phyloP scores from a whole-genome alignment of 441 rosid species.

The Erodium texanum region DNA sequence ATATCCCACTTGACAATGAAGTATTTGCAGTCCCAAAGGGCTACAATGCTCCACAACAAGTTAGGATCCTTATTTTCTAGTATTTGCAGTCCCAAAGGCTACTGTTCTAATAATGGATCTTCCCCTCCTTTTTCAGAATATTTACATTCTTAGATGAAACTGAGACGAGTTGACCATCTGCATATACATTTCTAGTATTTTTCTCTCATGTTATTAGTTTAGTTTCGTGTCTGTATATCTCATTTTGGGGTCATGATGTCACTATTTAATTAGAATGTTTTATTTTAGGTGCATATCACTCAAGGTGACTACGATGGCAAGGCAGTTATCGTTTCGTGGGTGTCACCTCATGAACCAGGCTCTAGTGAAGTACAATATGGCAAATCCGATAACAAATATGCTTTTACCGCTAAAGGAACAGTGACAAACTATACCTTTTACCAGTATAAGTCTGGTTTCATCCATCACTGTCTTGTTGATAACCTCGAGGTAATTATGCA shows the following conservation, averaged over 20 bases:
- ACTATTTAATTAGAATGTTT: constrained; percentile 4
- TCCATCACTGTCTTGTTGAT: constrained; percentile 68
- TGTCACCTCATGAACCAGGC: constrained; percentile 68
- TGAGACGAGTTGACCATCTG: too few species aligned
- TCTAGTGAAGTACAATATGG: constrained; percentile 56
- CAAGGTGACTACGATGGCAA: constrained; percentile 93
- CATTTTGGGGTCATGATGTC: neutral
- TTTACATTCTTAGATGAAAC: too few species aligned
- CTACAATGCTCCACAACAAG: constrained; percentile 65
- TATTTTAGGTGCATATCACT: constrained; percentile 67
- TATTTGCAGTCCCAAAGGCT: too few species aligned
- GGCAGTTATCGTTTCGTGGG: constrained; percentile 86
- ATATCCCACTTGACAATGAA: constrained; percentile 49
- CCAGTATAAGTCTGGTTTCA: constrained; percentile 77
- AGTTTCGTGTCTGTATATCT: neutral
- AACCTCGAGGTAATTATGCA: constrained; percentile 62
- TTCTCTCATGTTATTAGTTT: too few species aligned
- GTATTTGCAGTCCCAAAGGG: constrained; percentile 52
- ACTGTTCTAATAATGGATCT: too few species aligned
- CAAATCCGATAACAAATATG: constrained; percentile 32
- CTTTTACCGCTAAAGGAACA: constrained; percentile 53
- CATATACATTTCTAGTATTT: too few species aligned
- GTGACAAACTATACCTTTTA: constrained; percentile 61
- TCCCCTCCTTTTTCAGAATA: too few species aligned
- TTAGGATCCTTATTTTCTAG: constrained; percentile 8